These are phyloP conservation scores for Laguncularia racemosa DNA, from an alignment of 345 rosid species.

Conservation along the genomic window DNA sequence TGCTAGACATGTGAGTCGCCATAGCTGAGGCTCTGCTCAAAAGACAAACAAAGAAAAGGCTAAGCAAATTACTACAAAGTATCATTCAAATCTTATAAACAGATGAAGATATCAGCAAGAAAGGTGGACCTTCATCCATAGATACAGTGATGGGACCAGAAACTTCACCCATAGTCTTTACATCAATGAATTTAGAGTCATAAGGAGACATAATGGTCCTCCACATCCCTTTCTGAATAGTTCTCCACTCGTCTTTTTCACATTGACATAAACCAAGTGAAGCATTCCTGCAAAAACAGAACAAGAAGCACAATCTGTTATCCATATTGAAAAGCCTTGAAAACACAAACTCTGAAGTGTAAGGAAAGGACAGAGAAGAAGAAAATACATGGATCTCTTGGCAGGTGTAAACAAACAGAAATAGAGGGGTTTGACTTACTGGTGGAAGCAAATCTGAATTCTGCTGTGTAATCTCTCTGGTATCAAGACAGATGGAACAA, in stretches of 20 bases:
- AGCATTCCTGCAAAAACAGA: constrained; percentile 49
- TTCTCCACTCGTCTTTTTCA: constrained; percentile 64
- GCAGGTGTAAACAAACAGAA: neutral
- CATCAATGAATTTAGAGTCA: constrained; percentile 60
- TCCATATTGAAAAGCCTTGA: neutral
- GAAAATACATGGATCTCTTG: neutral
- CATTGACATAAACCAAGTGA: constrained; percentile 64
- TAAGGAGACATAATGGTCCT: constrained; percentile 69
- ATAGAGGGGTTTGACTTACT: constrained; percentile 36
- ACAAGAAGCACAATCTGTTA: neutral
- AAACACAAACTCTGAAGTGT: neutral
- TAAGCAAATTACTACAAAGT: neutral
- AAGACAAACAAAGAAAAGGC: neutral
- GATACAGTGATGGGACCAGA: constrained; percentile 43
- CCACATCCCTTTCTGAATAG: constrained; percentile 62
- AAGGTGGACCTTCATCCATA: constrained; percentile 46
- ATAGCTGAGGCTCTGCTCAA: constrained; percentile 63
- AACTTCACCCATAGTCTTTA: constrained; percentile 43
- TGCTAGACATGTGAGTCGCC: constrained; percentile 75
- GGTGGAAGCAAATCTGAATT: constrained; percentile 71
- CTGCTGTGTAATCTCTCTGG: constrained; percentile 51
- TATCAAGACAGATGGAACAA: constrained; percentile 41
- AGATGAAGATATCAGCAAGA: neutral
- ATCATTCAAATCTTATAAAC: neutral
- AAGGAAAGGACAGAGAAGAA: neutral